Conservation (phyloP, 1,284 basidiomycete genomes). For the Cryptococcus hybrid region DNA sequence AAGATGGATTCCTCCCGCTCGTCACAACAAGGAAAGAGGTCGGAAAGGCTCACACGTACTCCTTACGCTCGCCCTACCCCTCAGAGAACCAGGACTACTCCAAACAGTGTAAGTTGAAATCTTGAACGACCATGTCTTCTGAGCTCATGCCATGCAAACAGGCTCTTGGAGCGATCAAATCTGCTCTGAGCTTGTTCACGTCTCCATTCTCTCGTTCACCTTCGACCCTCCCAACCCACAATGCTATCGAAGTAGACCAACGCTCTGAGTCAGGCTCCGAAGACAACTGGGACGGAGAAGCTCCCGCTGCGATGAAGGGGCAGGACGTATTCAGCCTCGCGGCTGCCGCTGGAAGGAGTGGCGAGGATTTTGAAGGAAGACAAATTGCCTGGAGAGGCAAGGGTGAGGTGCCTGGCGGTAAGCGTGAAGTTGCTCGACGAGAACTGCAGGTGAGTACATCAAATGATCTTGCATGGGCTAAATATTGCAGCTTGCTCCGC, state of each 20-base stretch:
- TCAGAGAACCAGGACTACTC: constrained; percentile 12
- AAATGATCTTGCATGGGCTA: no score
- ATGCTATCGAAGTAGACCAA: constrained; percentile 15
- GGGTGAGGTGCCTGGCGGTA: constrained; percentile 28
- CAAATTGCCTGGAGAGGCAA: constrained; percentile 27
- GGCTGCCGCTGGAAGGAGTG: constrained; percentile 26
- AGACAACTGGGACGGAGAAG: constrained; percentile 40
- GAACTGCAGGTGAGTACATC: constrained; percentile 16
- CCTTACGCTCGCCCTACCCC: constrained; percentile 30
- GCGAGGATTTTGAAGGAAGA: constrained; percentile 28
- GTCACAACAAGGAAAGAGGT: constrained; percentile 27
- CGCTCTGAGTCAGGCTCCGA: constrained; percentile 42
- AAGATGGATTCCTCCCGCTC: constrained; percentile 33
- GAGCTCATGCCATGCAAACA: constrained; percentile 1
- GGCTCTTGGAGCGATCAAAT: constrained; percentile 20
- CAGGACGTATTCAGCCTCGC: constrained; percentile 38
- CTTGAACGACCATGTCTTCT: not conserved
- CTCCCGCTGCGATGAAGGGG: constrained; percentile 24
- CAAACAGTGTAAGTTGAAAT: constrained; percentile 5
- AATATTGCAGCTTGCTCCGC: not conserved
- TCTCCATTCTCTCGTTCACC: constrained; percentile 23
- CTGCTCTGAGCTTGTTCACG: constrained; percentile 23
- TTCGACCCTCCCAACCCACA: constrained; percentile 15
- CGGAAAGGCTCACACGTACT: constrained; percentile 26
- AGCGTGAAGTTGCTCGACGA: constrained; percentile 19